Evolutionary conservation across 2,329 filamentous ascomycete genomes (phyloP), one percentile per base, ranked within the genome.

Genomic region (Botryotinia globosa): DNA sequence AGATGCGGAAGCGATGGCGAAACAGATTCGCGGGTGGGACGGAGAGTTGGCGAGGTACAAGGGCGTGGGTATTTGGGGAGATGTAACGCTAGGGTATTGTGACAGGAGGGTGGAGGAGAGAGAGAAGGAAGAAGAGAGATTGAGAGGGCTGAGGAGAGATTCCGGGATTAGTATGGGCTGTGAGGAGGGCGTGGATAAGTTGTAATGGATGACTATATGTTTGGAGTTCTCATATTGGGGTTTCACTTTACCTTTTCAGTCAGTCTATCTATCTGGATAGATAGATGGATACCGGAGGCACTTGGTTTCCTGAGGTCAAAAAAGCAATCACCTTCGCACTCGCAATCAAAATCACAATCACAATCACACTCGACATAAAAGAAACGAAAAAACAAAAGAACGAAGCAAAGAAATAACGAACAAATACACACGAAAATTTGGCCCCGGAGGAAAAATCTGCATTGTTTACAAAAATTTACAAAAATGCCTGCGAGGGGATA

Each of bases 21-120:
- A 78, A n/a, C 83, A 85, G 72, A 81, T 85, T 68, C 78, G 78
- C 56, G 84, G 81, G 37, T 85, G 84, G 84, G 83, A 84, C 10
- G 81, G 83, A 6, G 82, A 83, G 59, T 82, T 85, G 73, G 81
- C 80, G 25, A 78, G 79, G 61, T 85, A 85, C 73, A 85, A 85
- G 72, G 84, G 84, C 7, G 79, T 80, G 54, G 79, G 81, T 39
- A 78, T 83, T 48, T 85, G 84, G 84, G 84, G 78, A 0, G 42
- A 70, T 34, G 64, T 70, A 9, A 68, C 76, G 42, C 56, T 73
- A 71, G 63, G 54, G 45, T 77, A 73, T 73, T 77, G 77, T 70
- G 76, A 74, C 54, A 71, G 71, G 45, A n/a, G 12, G 44, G 51
- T 58, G 10, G 39, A 20, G 51, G 61, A 20, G 48, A 29, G 25